These are phyloP conservation scores for Escallonia herrerae DNA, from an alignment of 129 eudicot species.

Conservation along the genomic window DNA sequence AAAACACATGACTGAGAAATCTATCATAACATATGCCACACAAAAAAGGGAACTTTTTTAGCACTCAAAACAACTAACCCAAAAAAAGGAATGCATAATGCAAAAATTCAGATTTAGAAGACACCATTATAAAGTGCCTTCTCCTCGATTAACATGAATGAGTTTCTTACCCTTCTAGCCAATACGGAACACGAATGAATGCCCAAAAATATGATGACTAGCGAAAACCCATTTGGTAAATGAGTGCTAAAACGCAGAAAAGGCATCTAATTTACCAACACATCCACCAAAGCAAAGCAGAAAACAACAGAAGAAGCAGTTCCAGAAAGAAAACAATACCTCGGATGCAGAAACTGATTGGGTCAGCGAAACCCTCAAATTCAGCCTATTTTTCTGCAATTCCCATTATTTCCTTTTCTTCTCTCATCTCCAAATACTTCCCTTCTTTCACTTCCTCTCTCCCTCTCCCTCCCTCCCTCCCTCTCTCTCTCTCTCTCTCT, in stretches of 20 bases:
- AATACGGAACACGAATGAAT: not conserved
- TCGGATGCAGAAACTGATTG: slow-evolving; percentile 19
- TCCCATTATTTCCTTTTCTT: slow-evolving; percentile 26
- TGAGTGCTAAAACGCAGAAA: not conserved
- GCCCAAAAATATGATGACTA: not conserved
- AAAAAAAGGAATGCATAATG: not conserved
- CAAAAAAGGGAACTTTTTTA: not conserved
- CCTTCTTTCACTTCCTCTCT: not conserved
- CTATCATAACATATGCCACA: not conserved
- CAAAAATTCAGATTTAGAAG: not conserved
- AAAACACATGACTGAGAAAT: slow-evolving; percentile 1
- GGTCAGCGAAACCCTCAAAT: slow-evolving; percentile 23
- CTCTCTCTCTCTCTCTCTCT: not conserved
- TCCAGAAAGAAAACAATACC: slow-evolving; percentile 13
- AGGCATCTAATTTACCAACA: slow-evolving; percentile 6
- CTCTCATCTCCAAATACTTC: slow-evolving; percentile 7
- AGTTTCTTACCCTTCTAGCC: not conserved
- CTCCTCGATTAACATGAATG: not conserved
- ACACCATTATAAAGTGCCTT: not conserved
- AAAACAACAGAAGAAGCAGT: slow-evolving; percentile 4
- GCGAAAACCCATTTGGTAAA: slow-evolving; percentile 1
- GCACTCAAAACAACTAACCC: not conserved
- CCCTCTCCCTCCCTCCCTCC: not conserved
- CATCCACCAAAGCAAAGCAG: slow-evolving; percentile 12
- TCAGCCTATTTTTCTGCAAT: slow-evolving; percentile 29